Base-by-base conservation (phyloP, 2,329 filamentous ascomycete genomes). In the Incumbomyces delicatus region DNA sequence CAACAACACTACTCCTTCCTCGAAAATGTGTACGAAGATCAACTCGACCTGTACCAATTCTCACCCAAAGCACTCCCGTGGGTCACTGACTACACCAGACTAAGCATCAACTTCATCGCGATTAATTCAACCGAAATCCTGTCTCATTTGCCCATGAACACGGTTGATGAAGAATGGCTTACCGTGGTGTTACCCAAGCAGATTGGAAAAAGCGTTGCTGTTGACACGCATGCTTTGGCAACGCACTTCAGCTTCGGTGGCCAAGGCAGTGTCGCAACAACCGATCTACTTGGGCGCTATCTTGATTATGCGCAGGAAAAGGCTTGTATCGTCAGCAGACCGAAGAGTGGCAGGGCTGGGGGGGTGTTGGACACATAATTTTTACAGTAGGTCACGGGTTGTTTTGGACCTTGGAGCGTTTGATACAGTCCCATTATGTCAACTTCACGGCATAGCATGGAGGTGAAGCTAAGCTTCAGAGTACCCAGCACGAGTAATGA, bases 251-350 rank as follows among this genome's bases (percentile, higher is more conserved):
- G 68, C 51, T 74, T 74, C 44, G 63, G 60, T 8, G 63, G 64
- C 7, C 66, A 71, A 48, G 55, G 62, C 6, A 64, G 66, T 6
- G 46, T 78, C 47, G 65, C 66, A 12, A 61, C 63, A 41, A 77
- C 75, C 0, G 75, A 79, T 53, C 62, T 78, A 12, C 60, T 80
- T 3, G 66, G 71, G 34, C 64, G 76, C 31, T 79, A 77, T 55
- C 65, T 68, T 12, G 64, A 66, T 1, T 78, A 73, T 59, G 76
- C 76, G 1, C 62, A 67, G 34, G 73, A 78, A 53, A 68, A 66
- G 18, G 66, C 76, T 14, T 79, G 76, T 52, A 33, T 43, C 27
- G 40, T 30, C 7, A 3, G n/a, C 18, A 3, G 12, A n/a, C 30
- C 40, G 2, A 8, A 16, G 12, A 7, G 27, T 5, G 17, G 20